Percentiles rank a stretch among this genome's conserved stretches.
phyloP scores from a whole-genome alignment of 371 early-diverging fungal genomes.

The Coemansia sp. region DNA sequence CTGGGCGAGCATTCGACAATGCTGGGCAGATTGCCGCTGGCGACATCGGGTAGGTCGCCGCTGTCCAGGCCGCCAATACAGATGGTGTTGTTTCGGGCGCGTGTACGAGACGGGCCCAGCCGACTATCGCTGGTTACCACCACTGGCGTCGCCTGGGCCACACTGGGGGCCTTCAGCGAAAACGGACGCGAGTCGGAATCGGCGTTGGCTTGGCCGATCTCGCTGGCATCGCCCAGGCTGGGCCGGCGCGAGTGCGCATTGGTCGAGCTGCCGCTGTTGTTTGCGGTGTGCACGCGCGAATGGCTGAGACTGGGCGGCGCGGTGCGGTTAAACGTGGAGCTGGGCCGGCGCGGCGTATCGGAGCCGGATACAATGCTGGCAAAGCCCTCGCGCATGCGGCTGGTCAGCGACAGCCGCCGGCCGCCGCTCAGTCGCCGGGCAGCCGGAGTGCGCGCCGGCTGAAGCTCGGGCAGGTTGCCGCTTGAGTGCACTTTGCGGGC shows the following conservation, averaged over 20 bases:
- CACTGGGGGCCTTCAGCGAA: slow-evolving; percentile 6
- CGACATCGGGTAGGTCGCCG: slow-evolving; percentile 6
- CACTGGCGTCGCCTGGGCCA: neutral
- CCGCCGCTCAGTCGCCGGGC: slow-evolving; percentile 17
- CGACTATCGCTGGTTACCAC: slow-evolving; percentile 6
- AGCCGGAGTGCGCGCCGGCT: slow-evolving; percentile 1
- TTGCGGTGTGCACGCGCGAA: slow-evolving; percentile 32
- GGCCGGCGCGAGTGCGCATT: slow-evolving; percentile 45
- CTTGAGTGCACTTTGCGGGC: neutral
- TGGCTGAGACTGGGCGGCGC: slow-evolving; percentile 41
- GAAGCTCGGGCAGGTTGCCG: neutral
- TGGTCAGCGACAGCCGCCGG: slow-evolving; percentile 30
- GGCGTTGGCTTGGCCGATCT: neutral
- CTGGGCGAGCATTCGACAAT: slow-evolving; percentile 12
- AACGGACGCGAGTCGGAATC: neutral
- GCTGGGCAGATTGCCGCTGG: slow-evolving; percentile 7
- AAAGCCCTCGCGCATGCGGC: slow-evolving; percentile 48
- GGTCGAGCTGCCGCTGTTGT: slow-evolving; percentile 43
- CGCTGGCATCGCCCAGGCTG: slow-evolving; percentile 12
- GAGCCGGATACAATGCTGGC: slow-evolving; percentile 35
- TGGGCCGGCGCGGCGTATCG: slow-evolving; percentile 23
- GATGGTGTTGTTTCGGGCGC: slow-evolving; percentile 19
- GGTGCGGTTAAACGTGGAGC: slow-evolving; percentile 26
- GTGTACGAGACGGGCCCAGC: neutral
- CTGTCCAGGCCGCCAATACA: slow-evolving; percentile 19